Percentiles rank a stretch among this genome's conserved stretches.
Evolutionary conservation across 495 filamentous ascomycete genomes (phyloP).

Genomic region (Articulospora tetracladia): DNA sequence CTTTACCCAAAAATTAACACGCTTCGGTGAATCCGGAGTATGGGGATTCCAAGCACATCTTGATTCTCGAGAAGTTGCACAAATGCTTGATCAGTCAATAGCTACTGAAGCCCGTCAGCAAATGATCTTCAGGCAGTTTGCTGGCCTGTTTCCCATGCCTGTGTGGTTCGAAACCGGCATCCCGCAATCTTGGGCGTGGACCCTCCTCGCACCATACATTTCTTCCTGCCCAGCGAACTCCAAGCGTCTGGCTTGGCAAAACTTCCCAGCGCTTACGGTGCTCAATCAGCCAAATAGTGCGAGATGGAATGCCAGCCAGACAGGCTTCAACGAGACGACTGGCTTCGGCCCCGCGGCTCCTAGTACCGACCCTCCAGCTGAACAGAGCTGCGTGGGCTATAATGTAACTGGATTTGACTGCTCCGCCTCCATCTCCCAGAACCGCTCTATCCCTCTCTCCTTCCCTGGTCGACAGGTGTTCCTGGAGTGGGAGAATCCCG

Average conservation of each 20-base stretch:
- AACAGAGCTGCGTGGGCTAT: slow-evolving; percentile 47
- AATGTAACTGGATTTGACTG: slow-evolving; percentile 51
- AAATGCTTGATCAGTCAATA: slow-evolving; percentile 72
- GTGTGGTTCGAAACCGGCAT: slow-evolving; percentile 81
- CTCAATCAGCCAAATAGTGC: slow-evolving; percentile 75
- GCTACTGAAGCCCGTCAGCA: slow-evolving; percentile 86
- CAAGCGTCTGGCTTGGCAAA: slow-evolving; percentile 81
- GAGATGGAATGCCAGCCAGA: slow-evolving; percentile 48
- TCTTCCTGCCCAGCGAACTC: slow-evolving; percentile 69
- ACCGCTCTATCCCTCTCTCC: slow-evolving; percentile 63
- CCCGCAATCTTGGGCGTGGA: slow-evolving; percentile 87
- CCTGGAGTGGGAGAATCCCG: slow-evolving; percentile 70
- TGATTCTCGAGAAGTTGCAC: slow-evolving; percentile 69
- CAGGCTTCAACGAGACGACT: slow-evolving; percentile 51
- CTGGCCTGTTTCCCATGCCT: slow-evolving; percentile 79
- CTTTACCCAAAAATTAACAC: slow-evolving; percentile 83
- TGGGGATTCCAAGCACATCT: slow-evolving; percentile 83
- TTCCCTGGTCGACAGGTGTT: slow-evolving; percentile 71
- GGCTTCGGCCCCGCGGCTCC: slow-evolving; percentile 37
- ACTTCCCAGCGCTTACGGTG: slow-evolving; percentile 74
- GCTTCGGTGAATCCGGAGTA: slow-evolving; percentile 77
- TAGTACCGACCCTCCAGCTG: slow-evolving; percentile 33
- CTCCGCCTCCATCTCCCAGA: slow-evolving; percentile 59
- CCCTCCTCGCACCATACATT: slow-evolving; percentile 80
- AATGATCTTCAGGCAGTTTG: slow-evolving; percentile 83